Conservation (phyloP, 345 rosid genomes). For the Rhizophora apiculata region DNA sequence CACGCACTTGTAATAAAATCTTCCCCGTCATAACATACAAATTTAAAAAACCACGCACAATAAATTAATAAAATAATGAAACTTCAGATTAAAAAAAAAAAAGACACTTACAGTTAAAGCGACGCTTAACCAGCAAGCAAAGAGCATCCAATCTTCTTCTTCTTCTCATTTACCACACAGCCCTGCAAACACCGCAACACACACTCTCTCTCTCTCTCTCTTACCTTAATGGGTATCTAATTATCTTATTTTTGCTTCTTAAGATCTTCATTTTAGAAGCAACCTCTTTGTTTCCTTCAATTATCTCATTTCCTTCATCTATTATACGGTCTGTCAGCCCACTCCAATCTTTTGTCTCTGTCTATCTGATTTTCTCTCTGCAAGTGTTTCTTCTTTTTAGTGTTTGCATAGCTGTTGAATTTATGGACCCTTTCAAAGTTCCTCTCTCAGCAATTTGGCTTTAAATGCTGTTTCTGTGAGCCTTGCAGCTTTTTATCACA, state of each 20-base stretch:
- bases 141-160: slow-evolving; percentile 32
- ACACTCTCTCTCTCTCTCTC: background rate
- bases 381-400: background rate
- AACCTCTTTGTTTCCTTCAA: background rate
- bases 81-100: slow-evolving; percentile 31
- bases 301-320: background rate
- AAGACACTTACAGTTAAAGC: background rate
- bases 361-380: background rate
- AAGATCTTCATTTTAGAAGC: slow-evolving; percentile 23
- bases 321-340: background rate
- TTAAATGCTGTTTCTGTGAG: background rate
- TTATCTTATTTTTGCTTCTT: background rate
- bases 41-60: slow-evolving; percentile 1
- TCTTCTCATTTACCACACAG: background rate
- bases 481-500: slow-evolving; percentile 1
- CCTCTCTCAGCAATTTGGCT: background rate
- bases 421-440: background rate
- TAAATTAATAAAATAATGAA: slow-evolving; percentile 20
- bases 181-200: background rate
- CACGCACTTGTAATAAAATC: background rate
- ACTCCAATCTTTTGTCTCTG: background rate
- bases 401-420: background rate
- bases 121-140: background rate
- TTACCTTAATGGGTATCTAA: too few relatives aligned
- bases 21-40: background rate